Evolutionary conservation across 2,329 filamentous ascomycete species (phyloP), one percentile per base, ranked within the genome.

Genomic region (Alternaria incomplexa): DNA sequence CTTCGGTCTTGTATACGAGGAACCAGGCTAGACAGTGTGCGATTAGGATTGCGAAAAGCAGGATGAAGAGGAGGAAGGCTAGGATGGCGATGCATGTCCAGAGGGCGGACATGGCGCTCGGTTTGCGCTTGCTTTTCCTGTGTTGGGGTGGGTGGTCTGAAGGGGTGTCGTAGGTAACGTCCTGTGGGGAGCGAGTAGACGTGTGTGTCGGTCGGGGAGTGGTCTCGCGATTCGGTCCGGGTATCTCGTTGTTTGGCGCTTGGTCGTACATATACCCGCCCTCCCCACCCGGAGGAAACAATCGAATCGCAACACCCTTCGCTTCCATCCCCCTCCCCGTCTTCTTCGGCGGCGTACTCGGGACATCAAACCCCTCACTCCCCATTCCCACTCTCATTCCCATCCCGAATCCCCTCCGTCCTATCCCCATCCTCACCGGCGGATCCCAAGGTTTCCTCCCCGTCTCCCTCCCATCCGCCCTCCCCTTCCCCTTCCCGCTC

Each of bases 1-100:
- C 70, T 51, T 76, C 74, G 0, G 73, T 74, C 30, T 75, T 77
- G 58, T 73, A 75, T 11, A 76, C 68, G 7, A 78, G 46, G 28
- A 76, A 76, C 69, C 68, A 70, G 7, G 71, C 72, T 20, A 77
- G 43, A 23, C 64, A 72, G 47, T 78, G 70, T 20, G 71, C 72
- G 13, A 73, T 50, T n/a, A 77, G 55, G 6, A 72, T 53, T 5
- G 70, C 68, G 54, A 73, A 72, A 0, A 36, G 53, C 3, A 74
- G 62, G n/a, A 74, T 17, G 32, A 67, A 68, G 3, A 72, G 32
- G 2, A 72, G 5, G 32, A 67, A 9, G 9, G 59, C 62, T 23
- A 75, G 48, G 3, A 63, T 9, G 4, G 55, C 59, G 8, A 64
- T 5, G 6, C 48, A 43, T 5, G 46, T 51, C 51, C 67, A 62